These are phyloP conservation scores for Aschersonia sp. DNA, from an alignment of 2,329 filamentous ascomycete genomes.

Conservation along the genomic window DNA sequence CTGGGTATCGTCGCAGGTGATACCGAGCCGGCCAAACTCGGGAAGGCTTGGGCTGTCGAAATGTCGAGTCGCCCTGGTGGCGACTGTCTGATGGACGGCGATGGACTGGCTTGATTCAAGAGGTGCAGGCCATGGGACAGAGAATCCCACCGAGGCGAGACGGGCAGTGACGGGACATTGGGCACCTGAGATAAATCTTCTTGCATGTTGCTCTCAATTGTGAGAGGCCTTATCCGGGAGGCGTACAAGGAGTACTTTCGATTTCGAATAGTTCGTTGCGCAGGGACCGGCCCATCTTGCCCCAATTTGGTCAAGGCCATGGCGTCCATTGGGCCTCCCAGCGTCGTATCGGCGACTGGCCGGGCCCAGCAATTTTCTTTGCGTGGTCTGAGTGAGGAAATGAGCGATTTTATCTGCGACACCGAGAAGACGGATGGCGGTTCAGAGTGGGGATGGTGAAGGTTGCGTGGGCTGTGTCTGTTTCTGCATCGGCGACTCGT, in stretches of 20 bases:
- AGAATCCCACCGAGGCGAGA: conserved; percentile 31
- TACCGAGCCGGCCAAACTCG: not conserved
- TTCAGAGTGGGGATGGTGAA: not conserved
- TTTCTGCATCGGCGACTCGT: not conserved
- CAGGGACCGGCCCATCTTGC: conserved; percentile 3
- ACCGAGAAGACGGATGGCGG: not conserved
- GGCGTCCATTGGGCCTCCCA: conserved; percentile 8
- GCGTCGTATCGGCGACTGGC: conserved; percentile 5
- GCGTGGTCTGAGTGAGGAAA: not conserved
- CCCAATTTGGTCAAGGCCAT: conserved; percentile 8
- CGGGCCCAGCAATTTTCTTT: conserved; percentile 4
- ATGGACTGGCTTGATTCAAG: conserved; percentile 5
- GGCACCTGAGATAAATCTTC: conserved; percentile 7
- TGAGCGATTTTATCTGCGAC: not conserved
- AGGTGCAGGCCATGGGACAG: conserved; percentile 14
- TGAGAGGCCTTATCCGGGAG: conserved; percentile 8
- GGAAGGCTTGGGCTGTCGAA: not conserved
- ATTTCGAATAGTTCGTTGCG: conserved; percentile 6
- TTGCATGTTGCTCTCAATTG: not conserved
- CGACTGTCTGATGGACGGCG: not conserved
- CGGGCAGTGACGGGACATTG: conserved; percentile 16
- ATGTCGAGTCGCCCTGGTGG: conserved; percentile 2
- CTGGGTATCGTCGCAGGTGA: conserved; percentile 6
- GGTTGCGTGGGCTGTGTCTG: not conserved
- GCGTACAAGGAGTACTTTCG: conserved; percentile 10